Evolutionary conservation across 2,329 filamentous ascomycete species (phyloP).

Genomic region (Cladorrhinum sp.): DNA sequence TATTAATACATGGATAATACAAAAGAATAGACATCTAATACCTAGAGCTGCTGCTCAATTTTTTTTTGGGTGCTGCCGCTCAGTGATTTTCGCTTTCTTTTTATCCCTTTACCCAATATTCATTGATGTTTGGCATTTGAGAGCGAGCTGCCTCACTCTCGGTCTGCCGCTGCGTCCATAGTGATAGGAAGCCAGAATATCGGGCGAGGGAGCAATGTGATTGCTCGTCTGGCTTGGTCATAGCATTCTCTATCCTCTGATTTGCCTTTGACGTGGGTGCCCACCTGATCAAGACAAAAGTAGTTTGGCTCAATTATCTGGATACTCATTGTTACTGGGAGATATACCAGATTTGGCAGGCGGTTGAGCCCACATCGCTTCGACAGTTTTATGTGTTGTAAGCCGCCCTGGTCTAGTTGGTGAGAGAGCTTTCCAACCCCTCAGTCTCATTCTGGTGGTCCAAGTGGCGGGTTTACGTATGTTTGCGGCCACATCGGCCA

Average conservation of each 20-base stretch:
- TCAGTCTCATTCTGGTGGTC: background rate
- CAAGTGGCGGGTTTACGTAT: background rate
- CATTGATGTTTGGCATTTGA: no score
- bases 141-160: no score
- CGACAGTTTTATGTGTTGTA: background rate
- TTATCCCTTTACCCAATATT: no score
- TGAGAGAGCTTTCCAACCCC: background rate
- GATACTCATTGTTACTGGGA: background rate
- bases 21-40: background rate
- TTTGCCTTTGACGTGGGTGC: background rate
- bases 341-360: background rate
- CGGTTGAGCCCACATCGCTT: background rate
- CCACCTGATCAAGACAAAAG: background rate
- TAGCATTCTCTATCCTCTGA: background rate
- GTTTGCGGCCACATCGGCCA: background rate
- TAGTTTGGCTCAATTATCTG: background rate
- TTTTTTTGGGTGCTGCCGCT: background rate
- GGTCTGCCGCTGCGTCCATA: background rate
- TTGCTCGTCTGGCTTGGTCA: background rate
- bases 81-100: background rate
- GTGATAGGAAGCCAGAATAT: background rate
- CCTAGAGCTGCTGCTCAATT: background rate
- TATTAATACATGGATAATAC: background rate
- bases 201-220: background rate
- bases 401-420: background rate